A percentile compares a stretch with the other conserved stretches of the same genome.
Conservation (phyloP, 2,329 filamentous ascomycete genomes). For the Arthrobotrys entomopaga region DNA sequence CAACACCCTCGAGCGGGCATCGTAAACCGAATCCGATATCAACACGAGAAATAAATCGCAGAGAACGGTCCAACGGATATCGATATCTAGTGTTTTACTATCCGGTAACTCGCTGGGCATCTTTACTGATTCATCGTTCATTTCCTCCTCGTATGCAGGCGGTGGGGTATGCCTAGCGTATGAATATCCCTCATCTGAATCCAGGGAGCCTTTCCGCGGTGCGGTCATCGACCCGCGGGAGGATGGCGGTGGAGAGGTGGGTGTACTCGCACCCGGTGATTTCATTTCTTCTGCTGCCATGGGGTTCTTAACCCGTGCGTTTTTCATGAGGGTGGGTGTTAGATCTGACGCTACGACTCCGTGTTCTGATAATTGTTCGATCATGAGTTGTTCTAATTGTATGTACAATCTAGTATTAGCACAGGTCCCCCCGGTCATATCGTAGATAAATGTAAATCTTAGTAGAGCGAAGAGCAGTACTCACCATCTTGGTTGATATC, state of each 20-base stretch:
- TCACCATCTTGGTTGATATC: slow-evolving; percentile 78
- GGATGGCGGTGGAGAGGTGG: slow-evolving; percentile 58
- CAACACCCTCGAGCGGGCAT: slow-evolving; percentile 83
- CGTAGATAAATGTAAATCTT: not conserved
- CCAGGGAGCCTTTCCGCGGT: slow-evolving; percentile 40
- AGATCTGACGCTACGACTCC: slow-evolving; percentile 86
- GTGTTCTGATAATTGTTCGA: slow-evolving; percentile 93
- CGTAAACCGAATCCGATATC: slow-evolving; percentile 95
- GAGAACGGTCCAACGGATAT: slow-evolving; percentile 94
- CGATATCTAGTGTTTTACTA: slow-evolving; percentile 88
- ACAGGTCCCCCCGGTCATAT: not conserved
- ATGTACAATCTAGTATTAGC: slow-evolving; percentile 2
- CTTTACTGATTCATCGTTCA: slow-evolving; percentile 74
- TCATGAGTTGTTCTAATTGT: slow-evolving; percentile 96
- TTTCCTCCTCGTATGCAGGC: slow-evolving; percentile 65
- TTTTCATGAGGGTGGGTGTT: slow-evolving; percentile 86
- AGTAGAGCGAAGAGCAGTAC: slow-evolving; percentile 15
- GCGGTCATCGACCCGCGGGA: slow-evolving; percentile 61
- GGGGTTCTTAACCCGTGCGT: slow-evolving; percentile 91
- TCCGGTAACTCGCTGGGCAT: slow-evolving; percentile 83
- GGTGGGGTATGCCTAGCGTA: slow-evolving; percentile 61
- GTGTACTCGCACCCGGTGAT: slow-evolving; percentile 57
- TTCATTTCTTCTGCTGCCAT: slow-evolving; percentile 68
- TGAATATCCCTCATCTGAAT: slow-evolving; percentile 35
- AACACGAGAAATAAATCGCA: slow-evolving; percentile 94